Evolutionary conservation across 768 basidiomycete species (phyloP).

Genomic region (Clitopilus hobsonii): DNA sequence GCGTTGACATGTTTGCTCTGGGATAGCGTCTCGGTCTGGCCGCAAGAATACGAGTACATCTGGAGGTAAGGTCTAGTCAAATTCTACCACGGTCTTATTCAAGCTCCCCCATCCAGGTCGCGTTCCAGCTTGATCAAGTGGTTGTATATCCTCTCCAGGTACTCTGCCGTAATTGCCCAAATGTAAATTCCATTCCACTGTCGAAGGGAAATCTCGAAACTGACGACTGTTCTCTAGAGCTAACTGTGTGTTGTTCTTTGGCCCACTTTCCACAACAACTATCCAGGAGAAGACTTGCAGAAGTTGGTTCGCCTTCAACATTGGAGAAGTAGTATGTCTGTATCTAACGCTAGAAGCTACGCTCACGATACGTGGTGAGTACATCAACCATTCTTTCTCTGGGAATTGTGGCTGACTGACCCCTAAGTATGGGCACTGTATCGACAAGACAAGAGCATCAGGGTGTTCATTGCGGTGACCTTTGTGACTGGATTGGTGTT

Average conservation of each 20-base stretch:
- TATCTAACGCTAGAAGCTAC: constrained; percentile 9
- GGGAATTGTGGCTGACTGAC: neutral
- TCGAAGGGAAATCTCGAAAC: no score
- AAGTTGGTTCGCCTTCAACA: constrained; percentile 5
- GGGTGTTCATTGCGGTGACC: constrained; percentile 7
- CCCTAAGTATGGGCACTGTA: constrained; percentile 13
- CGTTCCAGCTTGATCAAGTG: constrained; percentile 4
- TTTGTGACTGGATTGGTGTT: no score
- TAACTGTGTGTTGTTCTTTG: neutral
- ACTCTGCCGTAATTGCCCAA: constrained; percentile 4
- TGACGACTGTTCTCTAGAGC: no score
- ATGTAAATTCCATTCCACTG: constrained; percentile 1
- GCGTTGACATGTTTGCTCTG: constrained; percentile 7
- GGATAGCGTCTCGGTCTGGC: constrained; percentile 6
- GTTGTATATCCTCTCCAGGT: constrained; percentile 10
- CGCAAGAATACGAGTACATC: constrained; percentile 7
- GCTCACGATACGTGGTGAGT: constrained; percentile 5
- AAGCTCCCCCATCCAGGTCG: neutral
- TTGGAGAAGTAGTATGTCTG: neutral
- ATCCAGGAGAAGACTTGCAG: constrained; percentile 1
- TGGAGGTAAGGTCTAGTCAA: no score
- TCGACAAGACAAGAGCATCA: constrained; percentile 4
- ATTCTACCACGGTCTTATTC: no score
- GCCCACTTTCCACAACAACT: neutral
- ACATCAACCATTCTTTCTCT: neutral